Evolutionary conservation across 2,329 filamentous ascomycete species (phyloP), one percentile per base, ranked within the genome.

Genomic region (Fusarium hostae): DNA sequence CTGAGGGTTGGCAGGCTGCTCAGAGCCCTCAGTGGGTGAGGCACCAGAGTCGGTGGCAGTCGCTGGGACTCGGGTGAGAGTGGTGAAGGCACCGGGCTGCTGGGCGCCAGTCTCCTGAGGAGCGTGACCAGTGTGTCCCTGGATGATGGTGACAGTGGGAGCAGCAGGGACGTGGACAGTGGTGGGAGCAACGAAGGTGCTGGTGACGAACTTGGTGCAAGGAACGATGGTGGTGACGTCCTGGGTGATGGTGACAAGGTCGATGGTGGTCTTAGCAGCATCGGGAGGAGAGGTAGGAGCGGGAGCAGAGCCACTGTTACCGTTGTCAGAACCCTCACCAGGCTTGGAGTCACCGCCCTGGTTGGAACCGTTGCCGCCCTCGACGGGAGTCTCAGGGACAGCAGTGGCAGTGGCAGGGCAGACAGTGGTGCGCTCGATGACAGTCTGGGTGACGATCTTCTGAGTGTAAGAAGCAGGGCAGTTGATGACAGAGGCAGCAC

Each of bases 391-490:
- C 32, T 35, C 11, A 4, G 68, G 56, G 34, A 60, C 48, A 26
- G 50, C 62, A 22, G 70, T 72, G 32, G 71, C 67, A 44, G 66
- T 66, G 28, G 65, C 73, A 43, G 75, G 75, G 69, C 75, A 77
- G 50, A 76, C 60, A 24, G 69, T 75, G 30, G 70, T 66, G 51
- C 59, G 67, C 41, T 66, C 66, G 6, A 72, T 34, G 34, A 76
- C 61, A 34, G 71, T 75, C 30, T 63, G 59, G 35, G 78, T 74
- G 41, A 82, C 63, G 22, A 79, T 76, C 40, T 76, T 75, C 48
- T 80, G 78, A 72, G 76, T 79, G 52, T 79, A 80, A 32, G 76
- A 75, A 35, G 79, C 77, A 30, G 82, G 82, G 78, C 82, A 84
- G 79, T 84, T 82, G 68, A 79, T 66, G 20, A 81, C 80, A 18